A percentile compares a stretch with the other conserved stretches of the same genome.
phyloP scores from a whole-genome alignment of 306 rosid species.

The Corylus americana region DNA sequence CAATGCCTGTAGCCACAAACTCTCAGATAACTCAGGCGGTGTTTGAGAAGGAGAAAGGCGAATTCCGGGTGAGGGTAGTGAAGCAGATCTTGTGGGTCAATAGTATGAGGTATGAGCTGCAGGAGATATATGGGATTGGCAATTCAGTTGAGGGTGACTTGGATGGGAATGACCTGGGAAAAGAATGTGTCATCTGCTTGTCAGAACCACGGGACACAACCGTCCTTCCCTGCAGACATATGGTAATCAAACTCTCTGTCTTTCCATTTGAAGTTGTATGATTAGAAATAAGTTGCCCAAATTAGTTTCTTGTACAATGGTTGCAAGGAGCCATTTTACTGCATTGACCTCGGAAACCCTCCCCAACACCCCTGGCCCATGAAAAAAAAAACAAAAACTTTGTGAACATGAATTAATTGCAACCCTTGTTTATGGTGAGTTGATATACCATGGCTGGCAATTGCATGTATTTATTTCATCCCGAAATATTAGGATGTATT shows the following conservation, averaged over 20 bases:
- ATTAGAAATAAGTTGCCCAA: slow-evolving; percentile 6
- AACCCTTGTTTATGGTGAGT: not conserved
- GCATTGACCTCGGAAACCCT: too few species aligned
- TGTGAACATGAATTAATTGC: not conserved
- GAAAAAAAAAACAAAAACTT: too few species aligned
- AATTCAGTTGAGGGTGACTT: slow-evolving; percentile 80
- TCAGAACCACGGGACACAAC: slow-evolving; percentile 96
- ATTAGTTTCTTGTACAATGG: slow-evolving; percentile 1
- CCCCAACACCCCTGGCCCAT: too few species aligned
- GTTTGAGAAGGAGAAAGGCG: slow-evolving; percentile 89
- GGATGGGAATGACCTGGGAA: slow-evolving; percentile 88
- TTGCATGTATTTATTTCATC: not conserved
- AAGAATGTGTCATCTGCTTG: slow-evolving; percentile 97
- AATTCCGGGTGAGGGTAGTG: slow-evolving; percentile 68
- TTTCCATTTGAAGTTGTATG: slow-evolving; percentile 14
- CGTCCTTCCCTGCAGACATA: slow-evolving; percentile 97
- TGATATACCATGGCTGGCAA: not conserved
- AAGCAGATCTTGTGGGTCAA: slow-evolving; percentile 95
- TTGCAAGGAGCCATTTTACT: not conserved
- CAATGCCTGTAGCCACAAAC: slow-evolving; percentile 42
- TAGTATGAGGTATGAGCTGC: slow-evolving; percentile 82
- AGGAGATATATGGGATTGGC: slow-evolving; percentile 95
- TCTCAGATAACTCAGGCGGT: slow-evolving; percentile 92
- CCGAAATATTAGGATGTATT: not conserved
- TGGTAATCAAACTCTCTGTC: slow-evolving; percentile 58